Percentiles rank a stretch among this genome's conserved stretches.
Evolutionary conservation across 73 alveolate species (phyloP).

Genomic region (Paramecium primaurelia): DNA sequence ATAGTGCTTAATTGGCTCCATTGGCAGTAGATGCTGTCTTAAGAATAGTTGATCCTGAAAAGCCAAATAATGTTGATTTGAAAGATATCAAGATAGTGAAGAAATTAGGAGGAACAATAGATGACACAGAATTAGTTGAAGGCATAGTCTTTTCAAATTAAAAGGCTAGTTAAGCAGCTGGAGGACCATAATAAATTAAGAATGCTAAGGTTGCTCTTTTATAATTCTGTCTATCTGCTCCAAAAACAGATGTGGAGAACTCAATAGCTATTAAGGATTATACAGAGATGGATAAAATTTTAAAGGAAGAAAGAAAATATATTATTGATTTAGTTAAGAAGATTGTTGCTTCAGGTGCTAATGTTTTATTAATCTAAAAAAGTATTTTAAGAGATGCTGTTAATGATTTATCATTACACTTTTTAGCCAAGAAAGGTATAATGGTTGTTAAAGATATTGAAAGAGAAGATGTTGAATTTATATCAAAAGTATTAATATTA

Average conservation of each 20-base stretch:
- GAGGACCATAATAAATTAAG: constrained; percentile 96
- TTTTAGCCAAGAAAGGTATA: constrained; percentile 97
- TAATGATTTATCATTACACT: constrained; percentile 96
- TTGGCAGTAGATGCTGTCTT: constrained; percentile 99
- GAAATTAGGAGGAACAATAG: constrained; percentile 99
- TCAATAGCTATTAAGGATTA: constrained; percentile 85
- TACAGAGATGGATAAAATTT: constrained; percentile 98
- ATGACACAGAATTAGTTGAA: constrained; percentile 97
- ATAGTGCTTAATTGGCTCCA: constrained; percentile 96
- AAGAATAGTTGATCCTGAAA: constrained; percentile 76
- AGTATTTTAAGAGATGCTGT: constrained; percentile 98
- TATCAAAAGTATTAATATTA: constrained; percentile 76
- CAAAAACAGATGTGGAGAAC: constrained; percentile 99
- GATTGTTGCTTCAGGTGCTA: constrained; percentile 97
- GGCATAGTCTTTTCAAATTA: constrained; percentile 97
- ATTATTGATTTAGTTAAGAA: constrained; percentile 92
- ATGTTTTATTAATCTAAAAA: constrained; percentile 96
- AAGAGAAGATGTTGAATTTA: constrained; percentile 98
- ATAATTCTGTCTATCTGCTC: constrained; percentile 98
- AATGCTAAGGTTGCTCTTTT: constrained; percentile 98
- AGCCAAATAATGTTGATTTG: constrained; percentile 95
- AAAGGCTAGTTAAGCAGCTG: constrained; percentile 94
- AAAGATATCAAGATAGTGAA: constrained; percentile 95
- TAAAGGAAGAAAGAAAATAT: constrained; percentile 97
- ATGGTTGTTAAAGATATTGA: constrained; percentile 98